These are phyloP conservation scores for Aspergillus indologenus DNA, from an alignment of 495 filamentous ascomycete genomes.

Conservation along the genomic window DNA sequence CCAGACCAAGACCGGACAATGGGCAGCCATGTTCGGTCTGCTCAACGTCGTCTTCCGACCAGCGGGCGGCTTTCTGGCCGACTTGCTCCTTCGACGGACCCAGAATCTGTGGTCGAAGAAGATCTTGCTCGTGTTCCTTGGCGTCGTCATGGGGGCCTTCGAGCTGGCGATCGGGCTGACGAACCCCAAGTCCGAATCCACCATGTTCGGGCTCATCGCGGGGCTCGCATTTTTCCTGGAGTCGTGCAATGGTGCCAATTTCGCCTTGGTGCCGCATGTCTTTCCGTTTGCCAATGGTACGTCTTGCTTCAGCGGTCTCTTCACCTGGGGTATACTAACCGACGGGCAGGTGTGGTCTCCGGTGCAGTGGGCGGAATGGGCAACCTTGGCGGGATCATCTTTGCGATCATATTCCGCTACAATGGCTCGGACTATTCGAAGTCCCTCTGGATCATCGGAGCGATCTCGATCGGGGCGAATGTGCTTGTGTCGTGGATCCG, in stretches of 20 bases:
- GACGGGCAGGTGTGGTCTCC: constrained; percentile 60
- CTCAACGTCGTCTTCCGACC: constrained; percentile 78
- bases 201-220: constrained; percentile 75
- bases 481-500: constrained; percentile 67
- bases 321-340: constrained; percentile 6
- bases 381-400: constrained; percentile 82
- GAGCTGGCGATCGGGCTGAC: constrained; percentile 67
- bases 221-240: constrained; percentile 79
- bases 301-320: constrained; percentile 8
- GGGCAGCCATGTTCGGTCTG: constrained; percentile 90
- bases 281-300: constrained; percentile 70
- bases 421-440: constrained; percentile 61
- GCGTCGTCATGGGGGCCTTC: constrained; percentile 62
- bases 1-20: constrained; percentile 69
- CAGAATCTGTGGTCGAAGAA: constrained; percentile 76
- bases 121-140: constrained; percentile 59
- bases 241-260: constrained; percentile 81
- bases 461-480: constrained; percentile 68
- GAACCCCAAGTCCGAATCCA: constrained; percentile 54
- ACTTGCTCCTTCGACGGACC: constrained; percentile 64
- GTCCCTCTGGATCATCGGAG: constrained; percentile 77
- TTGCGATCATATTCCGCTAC: constrained; percentile 83
- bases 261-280: constrained; percentile 80
- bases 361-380: constrained; percentile 76
- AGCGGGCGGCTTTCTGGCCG: constrained; percentile 67